Evolutionary conservation across 148 eudicot species (phyloP).

Genomic region (Vaccinium macrocarpon): DNA sequence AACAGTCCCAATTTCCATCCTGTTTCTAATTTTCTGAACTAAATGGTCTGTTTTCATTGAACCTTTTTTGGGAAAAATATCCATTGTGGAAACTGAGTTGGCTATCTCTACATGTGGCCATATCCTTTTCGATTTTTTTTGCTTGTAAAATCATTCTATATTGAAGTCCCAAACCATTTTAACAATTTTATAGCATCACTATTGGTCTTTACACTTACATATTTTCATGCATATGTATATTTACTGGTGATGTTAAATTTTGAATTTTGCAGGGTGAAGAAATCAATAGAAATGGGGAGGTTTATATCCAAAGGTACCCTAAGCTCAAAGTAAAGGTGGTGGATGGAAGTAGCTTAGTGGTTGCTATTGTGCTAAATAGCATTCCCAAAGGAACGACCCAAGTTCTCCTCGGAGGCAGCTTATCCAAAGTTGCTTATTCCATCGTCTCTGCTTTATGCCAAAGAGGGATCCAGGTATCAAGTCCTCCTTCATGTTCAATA

Average conservation of each 20-base stretch:
- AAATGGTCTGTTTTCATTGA: background rate
- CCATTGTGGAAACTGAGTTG: background rate
- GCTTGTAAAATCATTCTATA: background rate
- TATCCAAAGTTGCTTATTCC: slow-evolving; percentile 54
- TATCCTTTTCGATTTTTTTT: background rate
- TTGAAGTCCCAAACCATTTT: background rate
- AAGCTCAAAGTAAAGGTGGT: slow-evolving; percentile 60
- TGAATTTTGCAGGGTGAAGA: slow-evolving; percentile 41
- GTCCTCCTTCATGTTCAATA: background rate
- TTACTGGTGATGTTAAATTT: background rate
- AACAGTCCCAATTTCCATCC: background rate
- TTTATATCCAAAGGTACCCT: slow-evolving; percentile 47
- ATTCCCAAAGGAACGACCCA: slow-evolving; percentile 56
- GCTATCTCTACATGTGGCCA: background rate
- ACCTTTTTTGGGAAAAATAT: background rate
- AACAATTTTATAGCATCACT: background rate
- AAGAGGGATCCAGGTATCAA: slow-evolving; percentile 48
- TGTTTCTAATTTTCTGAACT: background rate
- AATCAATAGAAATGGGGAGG: slow-evolving; percentile 52
- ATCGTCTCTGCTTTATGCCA: slow-evolving; percentile 50
- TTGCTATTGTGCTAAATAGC: slow-evolving; percentile 55
- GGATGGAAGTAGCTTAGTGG: slow-evolving; percentile 72
- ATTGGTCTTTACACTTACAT: background rate
- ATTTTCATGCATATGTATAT: background rate
- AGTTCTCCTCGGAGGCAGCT: slow-evolving; percentile 49